A percentile compares a stretch with the other conserved stretches of the same genome.
Evolutionary conservation across 192 early-diverging fungal species (phyloP).

Genomic region (Phlyctochytrium planicorne): DNA sequence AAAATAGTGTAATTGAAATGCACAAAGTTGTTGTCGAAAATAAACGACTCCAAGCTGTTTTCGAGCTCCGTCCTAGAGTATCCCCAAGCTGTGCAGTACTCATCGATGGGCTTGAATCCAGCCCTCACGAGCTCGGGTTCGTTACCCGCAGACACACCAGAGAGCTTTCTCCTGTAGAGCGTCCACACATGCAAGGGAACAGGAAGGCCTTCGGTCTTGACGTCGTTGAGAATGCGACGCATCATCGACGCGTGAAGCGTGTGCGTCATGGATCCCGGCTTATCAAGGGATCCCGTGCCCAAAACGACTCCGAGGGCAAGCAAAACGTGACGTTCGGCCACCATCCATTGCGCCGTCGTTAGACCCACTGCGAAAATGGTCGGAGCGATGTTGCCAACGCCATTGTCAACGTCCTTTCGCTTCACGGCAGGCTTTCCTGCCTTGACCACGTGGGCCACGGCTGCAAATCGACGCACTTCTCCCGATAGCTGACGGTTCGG

Average conservation of each 20-base stretch:
- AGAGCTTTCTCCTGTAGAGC: not conserved
- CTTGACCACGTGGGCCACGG: not conserved
- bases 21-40: not conserved
- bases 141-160: not conserved
- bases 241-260: not conserved
- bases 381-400: not conserved
- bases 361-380: not conserved
- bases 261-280: conserved; percentile 1
- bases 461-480: not conserved
- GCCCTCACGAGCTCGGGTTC: not conserved
- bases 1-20: not conserved
- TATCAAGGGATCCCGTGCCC: not conserved
- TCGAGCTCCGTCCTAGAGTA: not conserved
- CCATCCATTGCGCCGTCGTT: not conserved
- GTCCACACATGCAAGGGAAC: not conserved
- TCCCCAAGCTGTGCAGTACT: not conserved
- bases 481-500: not conserved
- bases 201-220: not conserved
- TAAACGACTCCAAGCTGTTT: not conserved
- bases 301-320: not conserved
- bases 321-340: not conserved
- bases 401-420: not conserved
- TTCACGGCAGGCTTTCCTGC: not conserved
- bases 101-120: not conserved
- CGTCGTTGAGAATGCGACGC: not conserved